Evolutionary conservation across 805 yeast species (phyloP).

Genomic region (Schwanniomyces polymorphus): DNA sequence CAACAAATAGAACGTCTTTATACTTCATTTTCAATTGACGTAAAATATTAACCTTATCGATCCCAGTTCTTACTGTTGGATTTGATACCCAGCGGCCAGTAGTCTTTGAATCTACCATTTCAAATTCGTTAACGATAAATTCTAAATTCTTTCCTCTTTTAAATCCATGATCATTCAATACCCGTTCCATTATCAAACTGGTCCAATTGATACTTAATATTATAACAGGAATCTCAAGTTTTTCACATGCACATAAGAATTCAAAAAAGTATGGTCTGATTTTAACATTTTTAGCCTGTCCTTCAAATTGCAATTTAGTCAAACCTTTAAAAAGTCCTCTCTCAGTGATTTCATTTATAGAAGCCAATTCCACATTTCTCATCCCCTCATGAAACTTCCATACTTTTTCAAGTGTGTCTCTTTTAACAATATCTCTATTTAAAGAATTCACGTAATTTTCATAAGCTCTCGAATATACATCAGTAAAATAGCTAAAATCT

Average conservation of each 20-base stretch:
- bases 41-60: slow-evolving; percentile 43
- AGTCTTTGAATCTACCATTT: slow-evolving; percentile 23
- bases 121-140: slow-evolving; percentile 54
- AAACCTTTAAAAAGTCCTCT: slow-evolving; percentile 45
- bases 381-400: slow-evolving; percentile 45
- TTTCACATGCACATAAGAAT: slow-evolving; percentile 23
- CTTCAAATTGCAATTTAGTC: slow-evolving; percentile 22
- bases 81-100: slow-evolving; percentile 28
- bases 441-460: slow-evolving; percentile 25
- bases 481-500: slow-evolving; percentile 43
- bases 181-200: slow-evolving; percentile 41
- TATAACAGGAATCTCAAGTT: slow-evolving; percentile 31
- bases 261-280: slow-evolving; percentile 41
- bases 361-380: slow-evolving; percentile 46
- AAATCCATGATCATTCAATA: slow-evolving; percentile 20
- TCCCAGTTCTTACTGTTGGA: slow-evolving; percentile 47
- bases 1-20: slow-evolving; percentile 45
- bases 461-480: slow-evolving; percentile 41
- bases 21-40: slow-evolving; percentile 8
- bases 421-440: slow-evolving; percentile 13
- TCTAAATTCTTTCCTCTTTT: slow-evolving; percentile 15
- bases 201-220: slow-evolving; percentile 69
- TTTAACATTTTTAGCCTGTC: slow-evolving; percentile 35
- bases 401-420: slow-evolving; percentile 41
- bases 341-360: slow-evolving; percentile 43